Evolutionary conservation across 805 yeast genomes (phyloP).

Genomic region (Grigorovia transvaalensis): DNA sequence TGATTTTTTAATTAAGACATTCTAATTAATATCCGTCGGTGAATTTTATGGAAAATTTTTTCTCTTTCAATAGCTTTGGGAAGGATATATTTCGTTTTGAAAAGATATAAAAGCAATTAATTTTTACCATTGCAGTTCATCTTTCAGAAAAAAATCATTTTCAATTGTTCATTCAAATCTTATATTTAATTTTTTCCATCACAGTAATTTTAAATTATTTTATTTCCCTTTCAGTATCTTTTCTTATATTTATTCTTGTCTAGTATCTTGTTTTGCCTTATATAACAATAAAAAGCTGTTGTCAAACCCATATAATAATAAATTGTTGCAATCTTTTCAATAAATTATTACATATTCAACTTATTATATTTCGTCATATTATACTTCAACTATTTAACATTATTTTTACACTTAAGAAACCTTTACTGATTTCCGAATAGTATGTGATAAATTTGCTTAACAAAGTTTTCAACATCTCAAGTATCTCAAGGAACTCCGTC

Average conservation of each 20-base stretch:
- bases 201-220: neutral
- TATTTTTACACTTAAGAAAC: neutral
- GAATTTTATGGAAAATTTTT: neutral
- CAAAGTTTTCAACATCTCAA: neutral
- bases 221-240: neutral
- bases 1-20: neutral
- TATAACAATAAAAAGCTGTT: neutral
- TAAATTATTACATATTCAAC: neutral
- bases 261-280: neutral
- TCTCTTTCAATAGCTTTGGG: neutral
- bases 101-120: neutral
- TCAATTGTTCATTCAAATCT: neutral
- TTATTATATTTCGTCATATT: neutral
- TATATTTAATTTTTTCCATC: neutral
- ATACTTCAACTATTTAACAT: neutral
- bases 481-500: too few species aligned
- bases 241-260: neutral
- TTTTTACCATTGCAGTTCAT: neutral
- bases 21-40: neutral
- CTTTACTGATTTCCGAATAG: neutral
- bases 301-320: neutral
- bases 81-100: neutral
- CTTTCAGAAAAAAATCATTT: neutral
- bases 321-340: neutral
- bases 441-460: neutral